Evolutionary conservation across 129 eudicot species (phyloP).

Genomic region (Pulicaria dysenterica): DNA sequence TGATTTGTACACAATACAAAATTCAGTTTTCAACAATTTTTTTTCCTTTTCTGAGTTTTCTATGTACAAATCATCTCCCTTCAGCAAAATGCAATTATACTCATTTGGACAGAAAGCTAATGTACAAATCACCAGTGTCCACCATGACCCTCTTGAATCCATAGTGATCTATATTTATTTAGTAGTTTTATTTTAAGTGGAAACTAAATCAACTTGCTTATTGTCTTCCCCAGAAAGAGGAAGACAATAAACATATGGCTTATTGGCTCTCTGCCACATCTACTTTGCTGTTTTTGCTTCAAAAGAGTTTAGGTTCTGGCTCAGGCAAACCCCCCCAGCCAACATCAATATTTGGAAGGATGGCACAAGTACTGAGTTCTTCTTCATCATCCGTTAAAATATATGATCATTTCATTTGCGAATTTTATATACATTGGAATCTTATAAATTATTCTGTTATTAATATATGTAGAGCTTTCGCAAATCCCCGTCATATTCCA

Average conservation of each 20-base stretch:
- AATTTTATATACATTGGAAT: conserved; percentile 17
- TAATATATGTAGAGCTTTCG: conserved; percentile 50
- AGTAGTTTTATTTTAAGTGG: conserved; percentile 1
- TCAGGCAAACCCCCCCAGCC: conserved; percentile 63
- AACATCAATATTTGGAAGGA: conserved; percentile 82
- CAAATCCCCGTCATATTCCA: conserved; percentile 53
- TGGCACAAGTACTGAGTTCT: conserved; percentile 65
- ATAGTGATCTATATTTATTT: background rate
- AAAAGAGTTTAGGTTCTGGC: conserved; percentile 53
- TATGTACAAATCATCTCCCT: too few relatives aligned
- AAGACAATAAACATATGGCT: conserved; percentile 74
- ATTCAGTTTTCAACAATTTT: background rate
- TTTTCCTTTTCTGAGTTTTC: background rate
- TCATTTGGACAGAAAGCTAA: too few relatives aligned
- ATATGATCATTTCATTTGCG: background rate
- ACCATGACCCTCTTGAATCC: background rate
- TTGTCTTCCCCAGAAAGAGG: conserved; percentile 63
- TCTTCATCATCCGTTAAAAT: background rate
- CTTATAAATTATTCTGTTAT: background rate
- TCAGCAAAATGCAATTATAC: too few relatives aligned
- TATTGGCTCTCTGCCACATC: conserved; percentile 94
- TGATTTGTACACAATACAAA: background rate
- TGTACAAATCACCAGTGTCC: background rate
- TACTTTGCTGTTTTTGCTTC: conserved; percentile 73
- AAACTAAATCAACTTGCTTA: conserved; percentile 1